These are phyloP conservation scores for Aurantiochytrium sp. DNA, from an alignment of 108 stramenopile genomes.

Conservation along the genomic window DNA sequence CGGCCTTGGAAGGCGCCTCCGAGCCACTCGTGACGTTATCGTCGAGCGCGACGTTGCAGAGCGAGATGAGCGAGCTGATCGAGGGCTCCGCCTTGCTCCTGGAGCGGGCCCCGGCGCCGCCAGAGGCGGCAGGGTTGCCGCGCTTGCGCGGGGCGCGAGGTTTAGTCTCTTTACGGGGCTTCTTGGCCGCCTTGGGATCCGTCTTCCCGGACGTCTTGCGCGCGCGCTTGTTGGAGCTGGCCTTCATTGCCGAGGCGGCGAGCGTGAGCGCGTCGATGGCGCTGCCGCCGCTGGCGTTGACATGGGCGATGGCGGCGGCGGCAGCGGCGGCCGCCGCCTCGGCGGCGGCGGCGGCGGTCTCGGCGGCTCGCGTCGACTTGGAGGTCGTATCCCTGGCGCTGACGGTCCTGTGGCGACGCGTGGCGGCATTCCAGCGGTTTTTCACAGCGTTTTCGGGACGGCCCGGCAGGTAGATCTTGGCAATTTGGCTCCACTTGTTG, in stretches of 20 bases:
- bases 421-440: conserved; percentile 45
- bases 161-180: not conserved
- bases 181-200: not conserved
- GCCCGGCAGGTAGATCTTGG: conserved; percentile 70
- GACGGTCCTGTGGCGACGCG: not conserved
- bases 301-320: not conserved
- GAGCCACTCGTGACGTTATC: not conserved
- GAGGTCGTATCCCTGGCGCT: not conserved
- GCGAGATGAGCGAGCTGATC: not conserved
- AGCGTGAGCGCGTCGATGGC: not conserved
- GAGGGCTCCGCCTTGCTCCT: not conserved
- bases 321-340: not conserved
- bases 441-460: conserved; percentile 56
- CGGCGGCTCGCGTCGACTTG: not conserved
- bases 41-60: not conserved
- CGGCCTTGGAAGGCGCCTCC: no score
- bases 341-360: not conserved
- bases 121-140: no score
- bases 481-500: conserved; percentile 89
- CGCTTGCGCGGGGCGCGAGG: not conserved
- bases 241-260: not conserved
- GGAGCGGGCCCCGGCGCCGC: no score
- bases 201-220: not conserved
- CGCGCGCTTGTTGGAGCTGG: not conserved
- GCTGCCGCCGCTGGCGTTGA: not conserved